phyloP scores from a whole-genome alignment of 139 green algal species.

The Pleodorina starrii region DNA sequence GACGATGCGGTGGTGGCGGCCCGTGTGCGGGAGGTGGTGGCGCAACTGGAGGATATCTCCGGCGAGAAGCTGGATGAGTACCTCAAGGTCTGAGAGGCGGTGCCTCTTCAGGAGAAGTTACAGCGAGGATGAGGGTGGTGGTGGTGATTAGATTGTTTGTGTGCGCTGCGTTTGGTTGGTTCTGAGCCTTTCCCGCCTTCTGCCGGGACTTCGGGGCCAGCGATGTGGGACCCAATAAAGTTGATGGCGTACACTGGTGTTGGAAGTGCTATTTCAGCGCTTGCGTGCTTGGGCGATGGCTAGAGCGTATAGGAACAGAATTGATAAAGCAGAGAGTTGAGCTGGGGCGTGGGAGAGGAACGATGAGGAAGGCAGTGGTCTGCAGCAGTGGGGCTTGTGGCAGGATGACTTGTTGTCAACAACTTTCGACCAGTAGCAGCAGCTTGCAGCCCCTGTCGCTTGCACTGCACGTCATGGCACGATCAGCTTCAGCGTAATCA shows the following conservation, averaged over 20 bases:
- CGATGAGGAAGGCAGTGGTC: background rate
- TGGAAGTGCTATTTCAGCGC: background rate
- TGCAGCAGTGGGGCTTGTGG: too few species aligned
- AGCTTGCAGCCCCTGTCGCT: too few species aligned
- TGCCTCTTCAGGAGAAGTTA: too few species aligned
- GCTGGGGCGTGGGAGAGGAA: background rate
- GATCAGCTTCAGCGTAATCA: too few species aligned
- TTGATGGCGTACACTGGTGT: background rate
- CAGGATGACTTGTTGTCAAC: background rate
- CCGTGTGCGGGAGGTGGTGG: constrained; percentile 73
- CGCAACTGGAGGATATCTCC: constrained; percentile 82
- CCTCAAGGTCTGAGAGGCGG: constrained; percentile 65
- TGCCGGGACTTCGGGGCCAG: too few species aligned
- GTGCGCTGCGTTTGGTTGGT: background rate
- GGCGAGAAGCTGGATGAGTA: constrained; percentile 92
- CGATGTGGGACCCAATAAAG: too few species aligned
- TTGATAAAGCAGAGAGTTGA: background rate
- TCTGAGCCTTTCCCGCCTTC: background rate
- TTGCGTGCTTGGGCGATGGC: background rate
- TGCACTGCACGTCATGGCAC: too few species aligned
- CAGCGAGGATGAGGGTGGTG: background rate
- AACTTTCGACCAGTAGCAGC: too few species aligned
- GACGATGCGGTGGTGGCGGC: constrained; percentile 75
- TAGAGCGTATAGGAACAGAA: too few species aligned
- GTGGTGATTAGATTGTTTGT: background rate